Percentiles rank a stretch among this genome's conserved stretches.
phyloP scores from a whole-genome alignment of 305 asterid species.

The Rubia balearica region DNA sequence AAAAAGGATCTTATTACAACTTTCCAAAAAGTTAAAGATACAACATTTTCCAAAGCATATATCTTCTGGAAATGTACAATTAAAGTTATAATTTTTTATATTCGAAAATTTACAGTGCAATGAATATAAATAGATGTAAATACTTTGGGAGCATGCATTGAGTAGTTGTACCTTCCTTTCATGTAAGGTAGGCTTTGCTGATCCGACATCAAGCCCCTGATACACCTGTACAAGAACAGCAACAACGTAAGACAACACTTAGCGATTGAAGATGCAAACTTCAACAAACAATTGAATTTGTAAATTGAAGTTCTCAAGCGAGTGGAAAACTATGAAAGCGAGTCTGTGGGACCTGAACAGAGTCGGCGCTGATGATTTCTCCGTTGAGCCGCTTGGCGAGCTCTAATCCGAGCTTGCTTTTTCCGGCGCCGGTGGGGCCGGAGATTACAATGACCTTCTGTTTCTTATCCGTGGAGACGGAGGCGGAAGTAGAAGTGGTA shows the following conservation, averaged over 20 bases:
- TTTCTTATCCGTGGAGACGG: slow-evolving; percentile 20
- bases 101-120: background rate
- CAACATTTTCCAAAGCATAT: background rate
- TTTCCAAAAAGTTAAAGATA: too few species aligned
- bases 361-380: slow-evolving; percentile 91
- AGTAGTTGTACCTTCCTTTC: slow-evolving; percentile 59
- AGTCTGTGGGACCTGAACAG: slow-evolving; percentile 59
- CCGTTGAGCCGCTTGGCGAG: slow-evolving; percentile 84
- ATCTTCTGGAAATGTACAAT: background rate
- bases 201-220: slow-evolving; percentile 86
- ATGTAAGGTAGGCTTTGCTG: slow-evolving; percentile 71
- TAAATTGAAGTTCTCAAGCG: background rate
- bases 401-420: slow-evolving; percentile 80
- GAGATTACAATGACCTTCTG: slow-evolving; percentile 79
- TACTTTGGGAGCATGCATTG: slow-evolving; percentile 6
- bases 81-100: background rate
- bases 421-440: slow-evolving; percentile 97
- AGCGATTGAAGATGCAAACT: background rate
- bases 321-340: background rate
- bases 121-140: background rate
- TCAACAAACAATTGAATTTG: background rate
- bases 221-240: slow-evolving; percentile 51
- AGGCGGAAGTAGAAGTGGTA: slow-evolving; percentile 33
- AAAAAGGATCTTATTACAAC: too few species aligned
- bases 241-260: background rate